A percentile compares a stretch with the other conserved stretches of the same genome.
These are phyloP conservation scores for Trametes polyzona DNA, from an alignment of 1,284 basidiomycete genomes.

Conservation along the genomic window DNA sequence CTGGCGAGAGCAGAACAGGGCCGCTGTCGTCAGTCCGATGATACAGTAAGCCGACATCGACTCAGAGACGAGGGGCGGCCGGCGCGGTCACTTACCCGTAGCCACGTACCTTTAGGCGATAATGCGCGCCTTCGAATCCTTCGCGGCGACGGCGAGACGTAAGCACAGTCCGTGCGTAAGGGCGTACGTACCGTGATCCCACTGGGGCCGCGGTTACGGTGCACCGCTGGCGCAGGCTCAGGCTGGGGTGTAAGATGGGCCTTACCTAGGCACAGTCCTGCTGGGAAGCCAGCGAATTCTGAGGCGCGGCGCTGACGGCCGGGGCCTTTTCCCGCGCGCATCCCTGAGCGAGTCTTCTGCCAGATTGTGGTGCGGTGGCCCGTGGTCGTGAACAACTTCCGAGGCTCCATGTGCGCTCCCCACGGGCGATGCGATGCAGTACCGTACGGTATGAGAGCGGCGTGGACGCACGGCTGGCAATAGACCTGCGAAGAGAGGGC, in stretches of 20 bases:
- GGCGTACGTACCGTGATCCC: neutral
- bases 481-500: no score
- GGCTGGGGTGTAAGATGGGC: neutral
- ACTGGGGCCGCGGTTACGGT: neutral
- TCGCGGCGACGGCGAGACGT: neutral
- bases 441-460: constrained; percentile 2
- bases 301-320: constrained; percentile 5
- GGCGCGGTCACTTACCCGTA: neutral
- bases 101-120: constrained; percentile 3
- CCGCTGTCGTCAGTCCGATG: no score
- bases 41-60: neutral
- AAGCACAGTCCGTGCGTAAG: neutral
- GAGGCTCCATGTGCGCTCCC: constrained; percentile 3
- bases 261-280: neutral
- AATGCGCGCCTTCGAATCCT: constrained; percentile 2
- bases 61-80: neutral
- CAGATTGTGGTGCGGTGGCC: neutral
- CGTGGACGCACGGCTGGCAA: neutral
- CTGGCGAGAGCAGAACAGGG: no score
- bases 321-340: neutral
- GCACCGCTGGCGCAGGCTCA: neutral
- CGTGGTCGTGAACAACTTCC: neutral
- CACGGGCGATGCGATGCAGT: constrained; percentile 3
- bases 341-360: neutral
- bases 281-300: neutral